Percentiles rank a stretch among this genome's conserved stretches.
phyloP scores from a whole-genome alignment of 108 stramenopile species.

The Epithemia pelagica region DNA sequence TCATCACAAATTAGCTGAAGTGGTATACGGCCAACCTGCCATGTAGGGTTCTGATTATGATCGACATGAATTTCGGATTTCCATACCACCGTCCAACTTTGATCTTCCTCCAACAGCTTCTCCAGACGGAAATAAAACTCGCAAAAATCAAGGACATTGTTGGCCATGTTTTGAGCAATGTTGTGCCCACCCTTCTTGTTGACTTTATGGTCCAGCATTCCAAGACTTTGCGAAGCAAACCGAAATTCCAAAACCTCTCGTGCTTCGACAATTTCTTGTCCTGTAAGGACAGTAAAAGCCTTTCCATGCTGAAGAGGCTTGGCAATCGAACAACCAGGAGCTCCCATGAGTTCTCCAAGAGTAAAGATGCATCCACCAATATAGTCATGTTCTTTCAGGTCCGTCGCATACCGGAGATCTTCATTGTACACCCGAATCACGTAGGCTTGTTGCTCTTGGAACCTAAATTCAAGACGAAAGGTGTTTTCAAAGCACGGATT shows the following conservation, averaged over 20 bases:
- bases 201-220: conserved; percentile 21
- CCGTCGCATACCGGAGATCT: conserved; percentile 39
- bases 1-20: conserved; percentile 49
- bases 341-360: conserved; percentile 50
- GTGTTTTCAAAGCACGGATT: conserved; percentile 36
- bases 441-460: conserved; percentile 49
- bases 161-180: conserved; percentile 5
- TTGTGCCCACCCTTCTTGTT: conserved; percentile 3
- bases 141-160: conserved; percentile 27
- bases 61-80: conserved; percentile 44
- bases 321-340: conserved; percentile 35
- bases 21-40: conserved; percentile 40
- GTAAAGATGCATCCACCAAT: conserved; percentile 44
- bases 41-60: conserved; percentile 37
- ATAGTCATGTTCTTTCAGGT: conserved; percentile 52
- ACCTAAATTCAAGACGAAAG: conserved; percentile 43
- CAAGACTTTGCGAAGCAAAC: conserved; percentile 35
- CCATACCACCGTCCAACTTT: conserved; percentile 52
- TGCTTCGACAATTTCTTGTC: conserved; percentile 33
- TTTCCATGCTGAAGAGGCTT: conserved; percentile 23
- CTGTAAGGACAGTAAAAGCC: conserved; percentile 31
- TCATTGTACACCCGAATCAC: conserved; percentile 47
- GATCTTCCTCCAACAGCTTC: conserved; percentile 44
- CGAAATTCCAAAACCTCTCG: conserved; percentile 42
- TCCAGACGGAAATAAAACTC: conserved; percentile 41